Evolutionary conservation across 306 rosid species (phyloP), one percentile per base, ranked within the genome.

Genomic region (Cicer judaicum): DNA sequence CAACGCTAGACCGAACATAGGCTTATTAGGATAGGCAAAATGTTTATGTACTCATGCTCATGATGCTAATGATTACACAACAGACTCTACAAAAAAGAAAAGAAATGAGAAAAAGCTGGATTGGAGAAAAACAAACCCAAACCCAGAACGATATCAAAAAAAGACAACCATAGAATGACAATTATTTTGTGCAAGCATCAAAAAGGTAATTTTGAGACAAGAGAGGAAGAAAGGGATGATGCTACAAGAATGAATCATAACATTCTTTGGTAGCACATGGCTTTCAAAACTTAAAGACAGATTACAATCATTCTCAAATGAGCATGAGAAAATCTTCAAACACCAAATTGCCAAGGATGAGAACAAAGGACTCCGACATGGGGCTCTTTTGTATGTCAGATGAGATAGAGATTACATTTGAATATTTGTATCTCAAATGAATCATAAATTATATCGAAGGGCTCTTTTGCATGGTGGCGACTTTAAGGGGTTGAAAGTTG

Each of bases 381-480:
- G 68, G 10, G 24, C 11, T 5, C 7, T 61, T 70, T 70, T 64
- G 49, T 67, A 65, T 65, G 43, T 74, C 69, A 79, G 88, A 80
- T 72, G 74, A 73, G 36, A 29, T 29, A 4, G 40, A 76, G 53
- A 29, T 52, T 75, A 48, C 73, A 60, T n/a, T 53, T 63, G 76
- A 65, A 72, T 68, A 69, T 70, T 71, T 60, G 42, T 68, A 61
- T 66, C 50, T 76, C 64, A 78, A 87, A 79, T 72, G 75, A 71
- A 70, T 81, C 84, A 89, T 81, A 87, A 84, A 72, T 94, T 88
- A 12, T 90, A 92, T 57, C 88, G 91, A 63, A 95, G 95, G 79
- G 93, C 86, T 87, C 97, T 86, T 88, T 86, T 90, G 96, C 99
- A 95, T 64, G 86, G 73, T 36, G 97, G 96, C 29, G 93, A 88